Conservation (phyloP, 805 yeast species). For the Cyberlindnera americana region DNA sequence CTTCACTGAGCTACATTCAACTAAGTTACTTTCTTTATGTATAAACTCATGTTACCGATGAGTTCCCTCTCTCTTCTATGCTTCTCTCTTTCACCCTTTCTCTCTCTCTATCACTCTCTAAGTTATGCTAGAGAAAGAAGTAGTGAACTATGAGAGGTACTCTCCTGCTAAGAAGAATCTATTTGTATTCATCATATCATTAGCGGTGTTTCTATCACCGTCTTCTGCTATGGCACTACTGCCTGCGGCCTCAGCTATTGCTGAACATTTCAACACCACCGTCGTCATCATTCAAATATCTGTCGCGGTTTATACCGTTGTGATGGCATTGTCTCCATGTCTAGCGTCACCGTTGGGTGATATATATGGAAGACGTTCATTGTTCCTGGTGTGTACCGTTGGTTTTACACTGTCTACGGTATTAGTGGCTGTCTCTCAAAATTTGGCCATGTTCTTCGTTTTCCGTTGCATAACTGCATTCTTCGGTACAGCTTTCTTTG, state of each 20-base stretch:
- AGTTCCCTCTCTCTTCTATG: too few relatives aligned
- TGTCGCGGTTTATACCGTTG: constrained; percentile 4
- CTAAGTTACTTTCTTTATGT: too few relatives aligned
- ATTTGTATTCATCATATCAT: constrained; percentile 1
- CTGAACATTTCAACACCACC: constrained; percentile 1
- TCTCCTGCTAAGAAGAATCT: constrained; percentile 3
- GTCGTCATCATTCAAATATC: constrained; percentile 6
- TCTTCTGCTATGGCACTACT: constrained; percentile 8
- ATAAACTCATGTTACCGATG: too few relatives aligned
- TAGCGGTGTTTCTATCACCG: constrained; percentile 6
- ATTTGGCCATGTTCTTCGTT: constrained; percentile 50
- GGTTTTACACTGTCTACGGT: constrained; percentile 29
- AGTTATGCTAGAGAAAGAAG: too few relatives aligned
- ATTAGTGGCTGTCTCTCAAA: constrained; percentile 43
- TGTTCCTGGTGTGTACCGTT: constrained; percentile 39
- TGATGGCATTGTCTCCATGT: constrained; percentile 53
- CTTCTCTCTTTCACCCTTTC: too few relatives aligned
- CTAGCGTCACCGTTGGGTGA: constrained; percentile 46
- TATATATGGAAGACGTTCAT: constrained; percentile 45
- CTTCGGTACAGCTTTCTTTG: constrained; percentile 51
- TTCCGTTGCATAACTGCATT: constrained; percentile 47
- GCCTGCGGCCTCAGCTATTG: constrained; percentile 2
- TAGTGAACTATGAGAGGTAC: background rate
- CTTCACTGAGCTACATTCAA: too few relatives aligned
- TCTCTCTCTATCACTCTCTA: too few relatives aligned